Base-by-base conservation (phyloP, 805 yeast species). In the Candida wancherniae region DNA sequence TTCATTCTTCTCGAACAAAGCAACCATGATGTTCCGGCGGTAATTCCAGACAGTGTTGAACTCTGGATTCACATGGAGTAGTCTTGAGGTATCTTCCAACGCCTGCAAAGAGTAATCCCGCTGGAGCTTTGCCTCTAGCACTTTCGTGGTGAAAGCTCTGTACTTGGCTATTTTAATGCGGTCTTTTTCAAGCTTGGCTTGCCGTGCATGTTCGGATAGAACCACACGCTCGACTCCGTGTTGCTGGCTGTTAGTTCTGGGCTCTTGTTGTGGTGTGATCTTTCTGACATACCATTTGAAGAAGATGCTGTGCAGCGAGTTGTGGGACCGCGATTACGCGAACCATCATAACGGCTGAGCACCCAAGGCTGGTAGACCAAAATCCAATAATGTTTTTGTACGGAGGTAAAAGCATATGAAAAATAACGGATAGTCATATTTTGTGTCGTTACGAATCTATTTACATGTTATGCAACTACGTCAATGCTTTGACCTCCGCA, bases 41-140 rank as follows among this genome's bases (percentile, higher is more conserved):
- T 69, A 83, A 51, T 92, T 92, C 97, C 97, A 92, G 1, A 76
- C 67, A 0, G 96, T 78, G 55, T 88, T 88, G 41, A 81, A 73
- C 51, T 92, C 97, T 0, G 97, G 96, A 47, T 88, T 87, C 29
- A 73, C 48, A 6, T 65, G 57, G 13, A 92, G 62, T 9, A 88
- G 44, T 12, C 61, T 58, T 0, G 82, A 69, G 0, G 94, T 81
- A 14, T 64, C 50, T 1, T 66, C 61, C 15, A 86, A 63, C 0
- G 74, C 52, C 2, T 59, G 63, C 1, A 48, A 45, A 5, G 49
- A 43, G 33, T 42, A 52, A 1, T 19, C 29, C 11, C 42, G 31
- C 1, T 39, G 24, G 9, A 36, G 40, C 31, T 61, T 47, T 6
- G 38, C 37, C 1, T 45, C 41, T n/a, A 82, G 58, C 2, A 77